A percentile compares a stretch with the other conserved stretches of the same genome.
Conservation (phyloP, 2,329 filamentous ascomycete genomes). For the Cercospora sp. region DNA sequence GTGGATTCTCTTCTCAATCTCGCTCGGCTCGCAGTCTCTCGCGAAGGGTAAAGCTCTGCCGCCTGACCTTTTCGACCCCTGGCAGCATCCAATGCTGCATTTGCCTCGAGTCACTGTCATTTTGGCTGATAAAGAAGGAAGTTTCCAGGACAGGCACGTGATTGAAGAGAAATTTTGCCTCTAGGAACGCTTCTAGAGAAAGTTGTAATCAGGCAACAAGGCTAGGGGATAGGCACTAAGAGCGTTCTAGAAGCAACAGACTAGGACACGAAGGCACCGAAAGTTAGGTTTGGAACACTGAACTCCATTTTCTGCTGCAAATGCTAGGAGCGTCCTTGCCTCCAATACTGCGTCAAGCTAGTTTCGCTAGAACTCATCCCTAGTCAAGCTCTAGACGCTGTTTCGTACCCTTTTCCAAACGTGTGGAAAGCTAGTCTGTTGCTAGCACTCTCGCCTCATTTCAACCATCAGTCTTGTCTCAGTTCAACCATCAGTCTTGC, state of each 20-base stretch:
- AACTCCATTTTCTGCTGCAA: background rate
- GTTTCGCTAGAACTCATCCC: background rate
- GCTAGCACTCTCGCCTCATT: background rate
- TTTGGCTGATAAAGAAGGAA: background rate
- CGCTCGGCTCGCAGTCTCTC: background rate
- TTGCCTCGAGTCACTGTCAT: background rate
- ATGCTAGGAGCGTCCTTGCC: background rate
- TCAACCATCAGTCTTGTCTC: too few relatives aligned
- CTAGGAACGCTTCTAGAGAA: background rate
- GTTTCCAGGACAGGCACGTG: background rate
- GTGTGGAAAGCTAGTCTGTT: background rate
- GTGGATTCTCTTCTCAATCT: background rate
- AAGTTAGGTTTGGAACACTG: background rate
- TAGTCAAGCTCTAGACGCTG: background rate
- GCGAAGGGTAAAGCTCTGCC: background rate
- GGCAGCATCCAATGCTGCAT: background rate
- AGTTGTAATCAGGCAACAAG: background rate
- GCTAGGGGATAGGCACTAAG: background rate
- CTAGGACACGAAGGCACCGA: background rate
- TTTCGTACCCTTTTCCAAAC: background rate
- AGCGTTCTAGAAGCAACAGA: background rate
- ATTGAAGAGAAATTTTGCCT: background rate
- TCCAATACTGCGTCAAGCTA: background rate
- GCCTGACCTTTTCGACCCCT: background rate
- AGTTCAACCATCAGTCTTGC: too few relatives aligned